These are phyloP conservation scores for Micromonas commoda DNA, from an alignment of 139 green algal species.

Conservation along the genomic window DNA sequence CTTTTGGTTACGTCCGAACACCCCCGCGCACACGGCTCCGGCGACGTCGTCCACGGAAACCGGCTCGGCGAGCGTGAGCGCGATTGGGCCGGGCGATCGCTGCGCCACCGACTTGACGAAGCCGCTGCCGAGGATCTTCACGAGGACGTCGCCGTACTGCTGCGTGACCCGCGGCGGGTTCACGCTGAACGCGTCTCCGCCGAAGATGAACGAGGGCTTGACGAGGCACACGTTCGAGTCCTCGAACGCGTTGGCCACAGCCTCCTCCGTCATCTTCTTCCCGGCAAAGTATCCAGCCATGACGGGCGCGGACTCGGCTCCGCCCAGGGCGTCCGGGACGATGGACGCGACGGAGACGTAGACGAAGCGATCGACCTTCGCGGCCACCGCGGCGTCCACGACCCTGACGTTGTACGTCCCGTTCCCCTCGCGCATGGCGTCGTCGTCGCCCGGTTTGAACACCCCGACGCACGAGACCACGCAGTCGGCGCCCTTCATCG, in stretches of 20 bases:
- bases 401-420: background rate
- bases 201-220: constrained; percentile 26
- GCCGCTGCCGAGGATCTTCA: background rate
- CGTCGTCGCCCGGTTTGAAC: background rate
- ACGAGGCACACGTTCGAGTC: background rate
- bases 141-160: constrained; percentile 9
- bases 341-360: constrained; percentile 28
- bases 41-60: constrained; percentile 25
- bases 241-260: background rate
- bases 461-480: constrained; percentile 22
- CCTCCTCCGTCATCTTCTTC: constrained; percentile 8
- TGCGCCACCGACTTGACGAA: background rate
- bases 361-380: constrained; percentile 16
- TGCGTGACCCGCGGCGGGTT: constrained; percentile 20
- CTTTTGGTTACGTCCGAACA: background rate
- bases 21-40: background rate
- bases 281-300: constrained; percentile 24
- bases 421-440: constrained; percentile 13
- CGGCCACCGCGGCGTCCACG: constrained; percentile 3
- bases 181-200: constrained; percentile 20
- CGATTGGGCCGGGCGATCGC: constrained; percentile 7
- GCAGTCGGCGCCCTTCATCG: constrained; percentile 1
- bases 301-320: background rate
- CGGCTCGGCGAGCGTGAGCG: constrained; percentile 22
- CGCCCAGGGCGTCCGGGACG: constrained; percentile 9